Evolutionary conservation across 345 rosid genomes (phyloP), one percentile per base, ranked within the genome.

Genomic region (Cochlearia excelsa): DNA sequence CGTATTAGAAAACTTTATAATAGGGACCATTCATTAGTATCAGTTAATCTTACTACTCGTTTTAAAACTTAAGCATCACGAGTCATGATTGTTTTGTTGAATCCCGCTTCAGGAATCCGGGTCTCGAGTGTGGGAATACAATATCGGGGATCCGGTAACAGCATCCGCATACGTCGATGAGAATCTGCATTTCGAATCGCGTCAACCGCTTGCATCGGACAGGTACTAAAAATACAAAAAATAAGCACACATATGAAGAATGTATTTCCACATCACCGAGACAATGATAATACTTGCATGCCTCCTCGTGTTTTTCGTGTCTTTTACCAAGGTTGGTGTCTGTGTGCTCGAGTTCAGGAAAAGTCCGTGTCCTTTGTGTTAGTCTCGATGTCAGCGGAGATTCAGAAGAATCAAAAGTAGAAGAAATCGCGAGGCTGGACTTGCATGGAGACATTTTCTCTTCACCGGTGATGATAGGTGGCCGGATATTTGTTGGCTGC

Each of bases 381-480:
- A 76, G 67, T 39, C 16, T 40, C 31, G 70, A 71, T 50, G 47
- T 44, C 41, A 46, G 51, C 6, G 67, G 49, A 45, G 72, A 69
- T 54, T 50, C 45, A 44, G 48, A 56, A 66, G 67, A 69, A 26
- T 23, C 66, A n/a, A 67, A 52, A 23, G 97, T 86, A 67, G 66
- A 53, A 63, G 90, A 86, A 77, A 74, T 82, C 30, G 77, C 83
- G 2, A 77, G 73, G 49, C 16, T 77, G 64, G 76, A 82, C 61
- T 80, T 89, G 9, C 75, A 68, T 9, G 95, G 83, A 47, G 88
- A 89, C 40, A 74, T 89, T 48, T 93, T 89, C 72, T 93, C 99
- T 43, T 93, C 95, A 11, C 95, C 97, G 4, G 88, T 89, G 76
- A 85, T 89, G 97, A 68, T 89, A 4, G 90, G 89, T n/a, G 95